Evolutionary conservation across 305 asterid genomes (phyloP).

Genomic region (Fraxinus albicans): DNA sequence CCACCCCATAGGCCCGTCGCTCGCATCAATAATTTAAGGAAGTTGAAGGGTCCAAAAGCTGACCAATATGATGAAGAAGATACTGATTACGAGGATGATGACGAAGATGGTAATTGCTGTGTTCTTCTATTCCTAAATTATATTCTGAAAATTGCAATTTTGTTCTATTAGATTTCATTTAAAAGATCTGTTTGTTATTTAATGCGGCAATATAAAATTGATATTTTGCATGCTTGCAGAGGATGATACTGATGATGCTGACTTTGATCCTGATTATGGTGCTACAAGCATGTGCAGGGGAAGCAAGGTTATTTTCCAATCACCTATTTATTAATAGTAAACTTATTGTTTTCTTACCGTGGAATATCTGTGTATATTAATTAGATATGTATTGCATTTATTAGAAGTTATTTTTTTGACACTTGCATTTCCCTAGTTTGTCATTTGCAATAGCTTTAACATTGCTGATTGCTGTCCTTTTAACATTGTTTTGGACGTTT

Average conservation of each 20-base stretch:
- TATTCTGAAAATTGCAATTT: slow-evolving; percentile 9
- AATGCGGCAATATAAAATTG: background rate
- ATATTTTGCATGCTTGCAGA: slow-evolving; percentile 51
- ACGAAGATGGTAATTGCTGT: slow-evolving; percentile 58
- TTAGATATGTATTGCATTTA: slow-evolving; percentile 12
- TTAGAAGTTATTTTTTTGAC: slow-evolving; percentile 12
- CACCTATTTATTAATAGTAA: slow-evolving; percentile 11
- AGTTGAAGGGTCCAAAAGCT: slow-evolving; percentile 51
- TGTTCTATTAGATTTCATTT: slow-evolving; percentile 8
- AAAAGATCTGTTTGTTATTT: background rate
- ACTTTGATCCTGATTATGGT: slow-evolving; percentile 83
- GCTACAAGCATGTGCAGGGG: slow-evolving; percentile 53
- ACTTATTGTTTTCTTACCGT: slow-evolving; percentile 4
- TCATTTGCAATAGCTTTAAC: slow-evolving; percentile 7
- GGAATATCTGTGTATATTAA: background rate
- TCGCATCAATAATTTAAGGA: slow-evolving; percentile 48
- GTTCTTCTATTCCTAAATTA: slow-evolving; percentile 1
- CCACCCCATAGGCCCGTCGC: slow-evolving; percentile 45
- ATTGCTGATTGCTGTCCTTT: slow-evolving; percentile 10
- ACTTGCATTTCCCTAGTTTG: slow-evolving; percentile 3
- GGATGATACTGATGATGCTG: slow-evolving; percentile 94
- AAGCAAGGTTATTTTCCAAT: slow-evolving; percentile 53
- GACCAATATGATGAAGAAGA: slow-evolving; percentile 50
- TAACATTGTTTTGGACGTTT: background rate
- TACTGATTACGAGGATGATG: slow-evolving; percentile 60